Base-by-base conservation (phyloP, 768 basidiomycete species). In the Phlegmacium glaucopus region DNA sequence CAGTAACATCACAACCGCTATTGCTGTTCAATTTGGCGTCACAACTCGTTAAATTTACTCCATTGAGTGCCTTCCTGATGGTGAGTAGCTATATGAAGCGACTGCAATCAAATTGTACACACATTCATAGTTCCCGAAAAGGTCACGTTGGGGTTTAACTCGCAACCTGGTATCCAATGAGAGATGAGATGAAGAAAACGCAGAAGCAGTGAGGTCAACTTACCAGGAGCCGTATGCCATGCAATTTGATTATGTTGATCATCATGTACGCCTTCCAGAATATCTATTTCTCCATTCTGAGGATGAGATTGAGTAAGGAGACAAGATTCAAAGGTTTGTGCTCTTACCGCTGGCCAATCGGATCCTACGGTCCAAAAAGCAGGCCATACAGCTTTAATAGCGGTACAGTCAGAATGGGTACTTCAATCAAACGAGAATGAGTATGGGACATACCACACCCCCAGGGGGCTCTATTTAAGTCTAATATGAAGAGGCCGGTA, bases 401-500 rank as follows among this genome's bases (percentile, higher is more conserved):
- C 39, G 29, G 27, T 25, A 18, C 5, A 35, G 37, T 35, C 25
- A 45, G 26, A 25, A 15, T 15, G 26, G 25, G 27, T 22, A 28
- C 4, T 16, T 36, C 11, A n/a, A 30, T 9, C 17, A 15, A 16
- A 10, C 26, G 35, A 35, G n/a, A 45, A 29, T 1, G 28, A 16
- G 26, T 13, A 27, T 10, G 41, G 22, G 22, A 65, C 79, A 52
- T 68, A 82, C 90, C 90, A 67, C 93, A 96, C 44, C 93, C 93
- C 81, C 86, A 91, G 1, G 93, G 93, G 17, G 92, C 91, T 64
- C 77, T 83, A 49, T 83, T 82, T 16, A 90, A 74, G 61, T 96
- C 93, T 29, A 95, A 74, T 51, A 96, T 78, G 58, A 94, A 91
- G n/a, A 96, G 71, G 16, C 92, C 92, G 10, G 85, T 82, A 52